Percentiles rank a stretch among this genome's conserved stretches.
Evolutionary conservation across 1,284 basidiomycete genomes (phyloP).

Genomic region (Ceratorhiza oryzae-sativae): DNA sequence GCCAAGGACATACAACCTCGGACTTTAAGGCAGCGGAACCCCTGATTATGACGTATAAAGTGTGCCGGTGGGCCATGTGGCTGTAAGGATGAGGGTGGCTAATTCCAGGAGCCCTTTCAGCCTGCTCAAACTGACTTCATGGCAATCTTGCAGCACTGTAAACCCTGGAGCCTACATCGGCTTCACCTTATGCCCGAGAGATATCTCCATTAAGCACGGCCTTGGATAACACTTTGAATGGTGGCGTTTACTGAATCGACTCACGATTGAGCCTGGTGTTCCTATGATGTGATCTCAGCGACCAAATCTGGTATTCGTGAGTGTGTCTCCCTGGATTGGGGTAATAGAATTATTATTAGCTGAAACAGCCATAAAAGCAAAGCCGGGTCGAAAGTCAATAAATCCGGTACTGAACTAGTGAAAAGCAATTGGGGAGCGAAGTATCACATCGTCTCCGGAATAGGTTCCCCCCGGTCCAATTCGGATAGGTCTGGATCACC

Average conservation of each 20-base stretch:
- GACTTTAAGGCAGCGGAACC: no score
- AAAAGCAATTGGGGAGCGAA: constrained; percentile 25
- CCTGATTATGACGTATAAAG: no score
- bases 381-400: constrained; percentile 17
- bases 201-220: neutral
- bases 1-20: no score
- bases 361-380: neutral
- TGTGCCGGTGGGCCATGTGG: no score
- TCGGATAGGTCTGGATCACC: constrained; percentile 35
- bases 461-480: constrained; percentile 32
- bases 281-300: neutral
- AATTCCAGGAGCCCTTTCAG: no score
- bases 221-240: neutral
- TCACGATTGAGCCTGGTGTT: neutral
- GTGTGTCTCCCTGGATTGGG: neutral
- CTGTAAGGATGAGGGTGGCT: no score
- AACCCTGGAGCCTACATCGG: no score
- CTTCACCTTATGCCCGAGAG: neutral
- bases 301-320: neutral
- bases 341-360: neutral
- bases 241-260: neutral
- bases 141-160: no score
- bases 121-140: no score
- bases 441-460: constrained; percentile 19
- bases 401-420: constrained; percentile 14